Conservation (phyloP, 768 basidiomycete species). For the Xerocomus potaroensis region DNA sequence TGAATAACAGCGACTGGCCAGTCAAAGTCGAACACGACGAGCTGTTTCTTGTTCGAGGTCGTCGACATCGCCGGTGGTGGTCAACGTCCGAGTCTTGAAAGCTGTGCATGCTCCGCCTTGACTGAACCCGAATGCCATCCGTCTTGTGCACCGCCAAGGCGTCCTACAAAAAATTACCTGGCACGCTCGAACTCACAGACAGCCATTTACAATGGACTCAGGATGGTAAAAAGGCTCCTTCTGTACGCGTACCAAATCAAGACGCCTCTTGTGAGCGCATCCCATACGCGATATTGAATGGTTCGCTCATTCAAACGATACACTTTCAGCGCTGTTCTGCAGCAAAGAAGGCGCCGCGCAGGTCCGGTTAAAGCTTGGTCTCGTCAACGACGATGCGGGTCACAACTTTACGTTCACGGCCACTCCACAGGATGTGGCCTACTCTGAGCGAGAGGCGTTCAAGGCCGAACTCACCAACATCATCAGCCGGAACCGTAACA, state of each 20-base stretch:
- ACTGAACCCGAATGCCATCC: slow-evolving; percentile 64
- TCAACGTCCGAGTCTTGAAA: not conserved
- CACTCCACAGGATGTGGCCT: slow-evolving; percentile 51
- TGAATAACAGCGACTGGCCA: slow-evolving; percentile 49
- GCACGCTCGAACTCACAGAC: slow-evolving; percentile 71
- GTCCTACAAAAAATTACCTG: slow-evolving; percentile 79
- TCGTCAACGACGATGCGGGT: slow-evolving; percentile 64
- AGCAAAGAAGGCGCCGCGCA: slow-evolving; percentile 81
- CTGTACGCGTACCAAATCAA: slow-evolving; percentile 56
- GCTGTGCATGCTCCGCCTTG: slow-evolving; percentile 1
- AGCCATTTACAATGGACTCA: slow-evolving; percentile 77
- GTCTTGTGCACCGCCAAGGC: slow-evolving; percentile 69
- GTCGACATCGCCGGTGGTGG: slow-evolving; percentile 5
- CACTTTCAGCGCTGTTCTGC: slow-evolving; percentile 65
- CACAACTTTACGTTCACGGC: slow-evolving; percentile 83
- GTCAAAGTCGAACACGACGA: slow-evolving; percentile 96
- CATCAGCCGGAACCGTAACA: slow-evolving; percentile 66
- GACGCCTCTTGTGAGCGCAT: slow-evolving; percentile 54
- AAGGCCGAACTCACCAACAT: slow-evolving; percentile 75
- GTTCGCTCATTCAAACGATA: not conserved
- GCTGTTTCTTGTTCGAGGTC: slow-evolving; percentile 46
- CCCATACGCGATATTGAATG: not conserved
- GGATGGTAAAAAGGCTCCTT: slow-evolving; percentile 59
- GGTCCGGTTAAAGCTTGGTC: slow-evolving; percentile 71
- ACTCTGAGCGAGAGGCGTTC: slow-evolving; percentile 75